A percentile compares a stretch with the other conserved stretches of the same genome.
Conservation (phyloP, 1,284 basidiomycete genomes). For the Stereum hirsutum region DNA sequence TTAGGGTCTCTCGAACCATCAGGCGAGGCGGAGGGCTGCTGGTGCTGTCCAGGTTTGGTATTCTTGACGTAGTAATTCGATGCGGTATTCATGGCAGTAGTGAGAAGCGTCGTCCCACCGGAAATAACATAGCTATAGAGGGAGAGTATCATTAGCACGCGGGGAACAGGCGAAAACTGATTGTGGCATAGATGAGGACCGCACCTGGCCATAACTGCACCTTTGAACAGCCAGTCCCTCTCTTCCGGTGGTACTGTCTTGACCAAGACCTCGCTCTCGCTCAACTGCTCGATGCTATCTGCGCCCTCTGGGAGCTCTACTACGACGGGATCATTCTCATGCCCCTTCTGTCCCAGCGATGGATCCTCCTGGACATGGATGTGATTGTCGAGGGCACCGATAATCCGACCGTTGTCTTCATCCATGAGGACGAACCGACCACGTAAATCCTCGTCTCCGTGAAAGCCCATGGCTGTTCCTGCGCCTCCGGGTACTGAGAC, state of each 20-base stretch:
- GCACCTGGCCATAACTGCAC: conserved; percentile 62
- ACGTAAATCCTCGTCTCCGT: conserved; percentile 44
- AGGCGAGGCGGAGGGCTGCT: conserved; percentile 19
- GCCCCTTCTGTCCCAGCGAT: conserved; percentile 32
- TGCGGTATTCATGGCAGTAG: conserved; percentile 52
- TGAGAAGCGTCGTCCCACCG: conserved; percentile 52
- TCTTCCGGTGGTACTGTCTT: conserved; percentile 55
- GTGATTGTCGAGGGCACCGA: conserved; percentile 61
- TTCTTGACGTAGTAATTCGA: conserved; percentile 56
- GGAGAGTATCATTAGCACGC: neutral
- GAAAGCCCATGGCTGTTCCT: conserved; percentile 2
- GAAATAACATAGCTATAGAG: conserved; percentile 55
- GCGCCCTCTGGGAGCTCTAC: conserved; percentile 52
- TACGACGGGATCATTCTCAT: conserved; percentile 58
- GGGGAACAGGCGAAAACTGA: neutral
- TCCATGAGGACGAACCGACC: conserved; percentile 70
- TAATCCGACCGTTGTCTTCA: conserved; percentile 63
- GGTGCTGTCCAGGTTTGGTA: conserved; percentile 35
- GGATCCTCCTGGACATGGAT: conserved; percentile 55
- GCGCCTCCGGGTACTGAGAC: conserved; percentile 5
- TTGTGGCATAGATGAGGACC: conserved; percentile 11
- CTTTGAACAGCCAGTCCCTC: conserved; percentile 65
- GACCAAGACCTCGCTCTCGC: conserved; percentile 45
- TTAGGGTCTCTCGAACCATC: conserved; percentile 12
- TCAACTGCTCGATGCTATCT: conserved; percentile 23